Percentiles rank a stretch among this genome's conserved stretches.
Evolutionary conservation across 495 filamentous ascomycete species (phyloP).

Genomic region (Wilcoxina mikolae): DNA sequence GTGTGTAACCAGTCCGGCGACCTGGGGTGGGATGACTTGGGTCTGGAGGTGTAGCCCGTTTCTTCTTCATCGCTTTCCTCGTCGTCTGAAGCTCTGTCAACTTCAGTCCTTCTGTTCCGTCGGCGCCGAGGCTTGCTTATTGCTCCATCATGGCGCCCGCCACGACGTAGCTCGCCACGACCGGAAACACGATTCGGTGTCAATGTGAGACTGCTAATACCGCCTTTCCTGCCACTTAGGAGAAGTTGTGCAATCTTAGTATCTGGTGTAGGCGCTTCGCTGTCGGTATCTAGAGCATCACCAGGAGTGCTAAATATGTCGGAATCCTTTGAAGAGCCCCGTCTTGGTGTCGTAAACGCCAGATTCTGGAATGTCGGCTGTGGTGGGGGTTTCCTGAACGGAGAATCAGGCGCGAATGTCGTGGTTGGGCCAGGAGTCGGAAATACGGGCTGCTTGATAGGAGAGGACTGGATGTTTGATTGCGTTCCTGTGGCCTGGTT

Average conservation of each 20-base stretch:
- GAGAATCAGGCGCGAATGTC: neutral
- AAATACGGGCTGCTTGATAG: constrained; percentile 9
- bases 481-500: neutral
- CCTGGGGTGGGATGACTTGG: constrained; percentile 39
- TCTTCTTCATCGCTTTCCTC: constrained; percentile 26
- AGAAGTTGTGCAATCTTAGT: constrained; percentile 39
- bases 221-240: neutral
- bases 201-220: neutral
- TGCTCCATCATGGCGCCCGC: constrained; percentile 40
- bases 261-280: constrained; percentile 50
- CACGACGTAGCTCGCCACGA: constrained; percentile 42
- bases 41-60: constrained; percentile 14
- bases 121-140: constrained; percentile 42
- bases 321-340: neutral
- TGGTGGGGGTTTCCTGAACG: neutral
- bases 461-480: neutral
- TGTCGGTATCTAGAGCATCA: constrained; percentile 34
- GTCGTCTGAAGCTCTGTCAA: constrained; percentile 29
- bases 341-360: neutral
- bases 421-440: neutral
- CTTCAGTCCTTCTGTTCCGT: constrained; percentile 34
- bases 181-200: constrained; percentile 31
- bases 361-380: neutral
- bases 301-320: constrained; percentile 34
- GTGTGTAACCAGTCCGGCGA: constrained; percentile 44